Percentiles rank a stretch among this genome's conserved stretches.
Evolutionary conservation across 768 basidiomycete genomes (phyloP).

Genomic region (Psilocybe sp.): DNA sequence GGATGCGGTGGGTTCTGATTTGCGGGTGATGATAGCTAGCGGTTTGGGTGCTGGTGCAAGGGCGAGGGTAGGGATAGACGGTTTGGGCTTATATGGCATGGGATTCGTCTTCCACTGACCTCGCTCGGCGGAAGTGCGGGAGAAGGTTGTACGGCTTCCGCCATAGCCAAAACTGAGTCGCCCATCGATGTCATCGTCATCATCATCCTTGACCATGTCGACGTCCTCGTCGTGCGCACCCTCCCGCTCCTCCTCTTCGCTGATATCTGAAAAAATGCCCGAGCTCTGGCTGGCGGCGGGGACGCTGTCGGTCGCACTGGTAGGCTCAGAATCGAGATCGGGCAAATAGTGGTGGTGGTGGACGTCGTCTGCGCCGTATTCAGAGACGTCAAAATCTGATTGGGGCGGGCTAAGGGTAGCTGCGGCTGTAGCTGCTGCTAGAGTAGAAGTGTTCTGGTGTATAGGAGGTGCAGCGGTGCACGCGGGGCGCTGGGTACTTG

Average conservation of each 20-base stretch:
- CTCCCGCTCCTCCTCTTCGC: conserved; percentile 29
- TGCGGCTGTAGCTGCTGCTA: conserved; percentile 23
- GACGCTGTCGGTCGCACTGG: conserved; percentile 16
- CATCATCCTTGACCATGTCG: not conserved
- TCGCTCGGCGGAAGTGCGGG: conserved; percentile 55
- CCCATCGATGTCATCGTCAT: too few relatives aligned
- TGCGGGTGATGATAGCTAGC: too few relatives aligned
- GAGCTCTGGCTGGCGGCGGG: conserved; percentile 17
- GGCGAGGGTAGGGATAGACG: too few relatives aligned
- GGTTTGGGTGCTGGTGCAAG: too few relatives aligned
- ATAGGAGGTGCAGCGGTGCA: conserved; percentile 14
- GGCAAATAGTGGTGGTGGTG: conserved; percentile 18
- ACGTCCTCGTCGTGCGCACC: conserved; percentile 25
- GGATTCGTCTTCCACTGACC: conserved; percentile 58
- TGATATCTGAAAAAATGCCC: conserved; percentile 31
- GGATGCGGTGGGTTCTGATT: too few relatives aligned
- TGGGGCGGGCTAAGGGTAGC: conserved; percentile 25
- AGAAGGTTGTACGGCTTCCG: conserved; percentile 44
- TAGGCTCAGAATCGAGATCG: conserved; percentile 22
- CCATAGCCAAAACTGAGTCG: conserved; percentile 25
- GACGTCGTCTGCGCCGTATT: conserved; percentile 27
- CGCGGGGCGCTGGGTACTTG: conserved; percentile 13
- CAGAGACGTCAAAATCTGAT: conserved; percentile 33
- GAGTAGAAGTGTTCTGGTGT: conserved; percentile 1
- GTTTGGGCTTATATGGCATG: conserved; percentile 24